Percentiles rank a stretch among this genome's conserved stretches.
Conservation (phyloP, 1,284 basidiomycete species). For the Puccinia hordei region DNA sequence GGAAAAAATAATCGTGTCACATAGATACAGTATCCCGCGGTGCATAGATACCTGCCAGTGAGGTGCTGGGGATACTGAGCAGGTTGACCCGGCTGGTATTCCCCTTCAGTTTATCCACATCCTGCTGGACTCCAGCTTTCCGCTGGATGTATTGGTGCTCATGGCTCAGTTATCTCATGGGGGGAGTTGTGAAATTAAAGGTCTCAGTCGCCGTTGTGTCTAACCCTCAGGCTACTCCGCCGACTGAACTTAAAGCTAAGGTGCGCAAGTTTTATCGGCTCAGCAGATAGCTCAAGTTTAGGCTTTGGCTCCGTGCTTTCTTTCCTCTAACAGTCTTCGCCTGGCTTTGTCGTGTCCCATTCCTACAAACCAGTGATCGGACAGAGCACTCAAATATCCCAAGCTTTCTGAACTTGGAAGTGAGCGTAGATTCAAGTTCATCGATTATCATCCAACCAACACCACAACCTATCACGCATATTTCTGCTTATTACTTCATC, state of each 20-base stretch:
- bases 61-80: background rate
- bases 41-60: background rate
- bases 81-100: background rate
- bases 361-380: slow-evolving; percentile 14
- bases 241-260: slow-evolving; percentile 7
- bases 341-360: background rate
- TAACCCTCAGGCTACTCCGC: background rate
- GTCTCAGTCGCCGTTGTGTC: slow-evolving; percentile 7
- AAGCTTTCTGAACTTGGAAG: background rate
- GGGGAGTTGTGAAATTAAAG: slow-evolving; percentile 9
- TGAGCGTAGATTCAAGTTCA: background rate
- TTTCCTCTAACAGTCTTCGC: background rate
- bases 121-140: slow-evolving; percentile 10
- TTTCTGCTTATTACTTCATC: background rate
- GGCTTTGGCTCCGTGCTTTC: background rate
- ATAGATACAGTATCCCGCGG: background rate
- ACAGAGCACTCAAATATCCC: background rate
- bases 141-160: background rate
- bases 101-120: slow-evolving; percentile 25
- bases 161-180: background rate
- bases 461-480: background rate
- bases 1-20: background rate
- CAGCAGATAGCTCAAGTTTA: slow-evolving; percentile 21
- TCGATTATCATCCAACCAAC: background rate
- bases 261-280: slow-evolving; percentile 21